Evolutionary conservation across 2,329 filamentous ascomycete genomes (phyloP).

Genomic region (Exophiala sp.): DNA sequence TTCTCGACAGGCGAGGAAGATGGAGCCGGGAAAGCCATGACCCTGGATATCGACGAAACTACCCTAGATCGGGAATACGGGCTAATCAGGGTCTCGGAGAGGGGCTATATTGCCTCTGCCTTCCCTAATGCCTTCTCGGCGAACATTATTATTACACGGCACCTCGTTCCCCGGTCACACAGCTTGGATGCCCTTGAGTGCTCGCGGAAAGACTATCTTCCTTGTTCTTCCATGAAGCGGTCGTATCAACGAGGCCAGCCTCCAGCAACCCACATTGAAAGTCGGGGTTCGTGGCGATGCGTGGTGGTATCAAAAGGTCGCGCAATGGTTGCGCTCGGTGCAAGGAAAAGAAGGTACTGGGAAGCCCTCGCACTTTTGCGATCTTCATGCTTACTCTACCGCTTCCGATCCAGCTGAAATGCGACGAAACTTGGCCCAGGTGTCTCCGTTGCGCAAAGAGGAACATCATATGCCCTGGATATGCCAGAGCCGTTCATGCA

Average conservation of each 20-base stretch:
- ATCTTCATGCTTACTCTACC: neutral
- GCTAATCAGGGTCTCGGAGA: neutral
- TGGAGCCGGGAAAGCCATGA: neutral
- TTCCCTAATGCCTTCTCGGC: neutral
- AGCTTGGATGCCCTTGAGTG: neutral
- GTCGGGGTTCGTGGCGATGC: constrained; percentile 9
- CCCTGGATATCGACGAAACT: neutral
- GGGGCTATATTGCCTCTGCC: neutral
- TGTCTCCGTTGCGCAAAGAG: neutral
- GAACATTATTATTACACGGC: neutral
- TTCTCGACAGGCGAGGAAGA: neutral
- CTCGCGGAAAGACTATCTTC: neutral
- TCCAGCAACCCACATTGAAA: no score
- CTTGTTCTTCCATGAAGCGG: no score
- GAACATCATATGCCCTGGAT: neutral
- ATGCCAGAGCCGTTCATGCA: neutral
- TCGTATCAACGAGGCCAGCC: no score
- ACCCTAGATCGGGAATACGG: neutral
- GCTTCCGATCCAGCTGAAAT: neutral
- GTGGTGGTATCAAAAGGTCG: constrained; percentile 1
- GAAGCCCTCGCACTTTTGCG: neutral
- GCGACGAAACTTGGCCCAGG: constrained; percentile 1
- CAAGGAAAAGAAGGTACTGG: constrained; percentile 3
- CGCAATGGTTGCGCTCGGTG: constrained; percentile 1
- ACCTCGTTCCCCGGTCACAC: neutral